These are phyloP conservation scores for Ceratocystis colombiana DNA, from an alignment of 2,329 filamentous ascomycete species.

Conservation along the genomic window DNA sequence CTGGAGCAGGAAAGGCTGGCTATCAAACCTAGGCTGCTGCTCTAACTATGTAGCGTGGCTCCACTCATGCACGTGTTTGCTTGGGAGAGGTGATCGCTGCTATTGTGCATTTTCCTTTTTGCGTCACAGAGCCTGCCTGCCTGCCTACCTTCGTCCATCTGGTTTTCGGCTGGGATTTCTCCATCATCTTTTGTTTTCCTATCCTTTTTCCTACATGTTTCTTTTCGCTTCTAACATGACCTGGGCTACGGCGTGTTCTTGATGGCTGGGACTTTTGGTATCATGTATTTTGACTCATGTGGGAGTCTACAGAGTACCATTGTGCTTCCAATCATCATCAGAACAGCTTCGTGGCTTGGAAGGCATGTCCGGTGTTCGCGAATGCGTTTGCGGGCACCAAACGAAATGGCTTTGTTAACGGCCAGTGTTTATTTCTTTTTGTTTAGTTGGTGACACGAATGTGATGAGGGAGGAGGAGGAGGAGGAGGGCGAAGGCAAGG, in stretches of 20 bases:
- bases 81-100: background rate
- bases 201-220: conserved; percentile 22
- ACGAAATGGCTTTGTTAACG: conserved; percentile 1
- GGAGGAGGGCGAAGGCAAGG: background rate
- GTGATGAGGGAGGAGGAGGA: background rate
- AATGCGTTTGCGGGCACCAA: conserved; percentile 22
- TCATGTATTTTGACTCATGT: conserved; percentile 25
- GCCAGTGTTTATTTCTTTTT: background rate
- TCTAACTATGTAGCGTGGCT: background rate
- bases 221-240: conserved; percentile 23
- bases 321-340: background rate
- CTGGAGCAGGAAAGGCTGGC: too few species aligned
- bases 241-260: conserved; percentile 18
- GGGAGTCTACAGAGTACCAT: conserved; percentile 22
- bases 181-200: conserved; percentile 16
- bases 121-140: background rate
- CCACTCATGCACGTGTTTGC: background rate
- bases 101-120: background rate
- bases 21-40: too few species aligned
- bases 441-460: background rate
- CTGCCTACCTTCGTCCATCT: background rate
- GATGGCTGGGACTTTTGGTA: conserved; percentile 8
- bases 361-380: conserved; percentile 35
- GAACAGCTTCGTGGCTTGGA: conserved; percentile 31
- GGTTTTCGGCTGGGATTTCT: background rate